phyloP scores from a whole-genome alignment of 306 rosid species.

The Bauhinia variegata region DNA sequence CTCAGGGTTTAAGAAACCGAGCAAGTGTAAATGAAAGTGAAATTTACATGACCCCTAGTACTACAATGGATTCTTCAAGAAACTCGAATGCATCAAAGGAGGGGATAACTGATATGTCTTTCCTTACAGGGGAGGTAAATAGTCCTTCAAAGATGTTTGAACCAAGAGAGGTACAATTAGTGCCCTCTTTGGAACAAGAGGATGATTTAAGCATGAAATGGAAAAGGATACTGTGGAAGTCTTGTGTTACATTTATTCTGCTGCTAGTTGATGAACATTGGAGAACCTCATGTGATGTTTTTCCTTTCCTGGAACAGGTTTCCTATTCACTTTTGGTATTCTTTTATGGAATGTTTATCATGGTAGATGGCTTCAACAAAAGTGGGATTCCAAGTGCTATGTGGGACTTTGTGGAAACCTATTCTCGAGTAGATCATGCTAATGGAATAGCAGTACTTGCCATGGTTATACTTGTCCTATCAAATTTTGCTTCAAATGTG shows the following conservation, averaged over 20 bases:
- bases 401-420: conserved; percentile 81
- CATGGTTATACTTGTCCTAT: conserved; percentile 66
- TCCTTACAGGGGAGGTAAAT: conserved; percentile 48
- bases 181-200: conserved; percentile 40
- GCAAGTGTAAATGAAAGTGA: conserved; percentile 21
- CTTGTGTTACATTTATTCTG: conserved; percentile 49
- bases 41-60: conserved; percentile 34
- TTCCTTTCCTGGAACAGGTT: conserved; percentile 58
- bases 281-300: no score
- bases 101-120: conserved; percentile 33
- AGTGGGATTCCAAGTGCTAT: conserved; percentile 84
- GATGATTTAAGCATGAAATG: conserved; percentile 38
- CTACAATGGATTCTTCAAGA: conserved; percentile 35
- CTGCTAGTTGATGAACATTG: conserved; percentile 76
- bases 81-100: conserved; percentile 59
- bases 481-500: conserved; percentile 91
- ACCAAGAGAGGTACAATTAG: conserved; percentile 24
- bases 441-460: conserved; percentile 70
- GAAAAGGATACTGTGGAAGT: conserved; percentile 65
- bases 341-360: conserved; percentile 95
- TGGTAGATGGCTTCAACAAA: conserved; percentile 84
- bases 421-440: conserved; percentile 56
- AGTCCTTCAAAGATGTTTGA: conserved; percentile 37
- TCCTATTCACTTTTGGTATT: conserved; percentile 87
- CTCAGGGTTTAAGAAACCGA: conserved; percentile 52